Evolutionary conservation across 108 stramenopile species (phyloP), one percentile per base, ranked within the genome.

Genomic region (Parietichytrium sp.): DNA sequence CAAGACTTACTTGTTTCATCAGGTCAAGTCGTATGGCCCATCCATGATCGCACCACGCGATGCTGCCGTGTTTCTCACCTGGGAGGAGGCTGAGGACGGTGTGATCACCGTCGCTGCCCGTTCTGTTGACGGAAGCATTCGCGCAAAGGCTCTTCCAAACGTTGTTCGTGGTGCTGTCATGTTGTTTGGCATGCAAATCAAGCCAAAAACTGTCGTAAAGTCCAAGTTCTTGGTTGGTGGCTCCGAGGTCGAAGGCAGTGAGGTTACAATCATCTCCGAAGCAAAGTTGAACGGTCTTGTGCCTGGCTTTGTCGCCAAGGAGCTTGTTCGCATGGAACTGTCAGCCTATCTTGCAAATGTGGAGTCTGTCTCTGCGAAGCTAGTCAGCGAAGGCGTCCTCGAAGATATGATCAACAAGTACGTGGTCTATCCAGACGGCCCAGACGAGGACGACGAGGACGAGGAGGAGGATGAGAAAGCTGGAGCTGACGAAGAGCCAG

Each of bases 401-500:
- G 16, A 27, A 6, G 38, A 42, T 42, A 45, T 72, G 38, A 72
- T 72, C 61, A 42, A 72, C 2, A 72, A 72, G n/a, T n/a, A n/a
- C n/a, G n/a, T n/a, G n/a, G n/a, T n/a, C n/a, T n/a, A n/a, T n/a
- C n/a, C n/a, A n/a, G n/a, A n/a, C n/a, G n/a, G n/a, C 3, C 61
- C 61, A 38, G 61, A 72, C 33, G 36, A 33, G 2, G 61, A 72
- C 42, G 61, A 72, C 61, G 61, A 72, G n/a, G 52, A 53, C 10
- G 42, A 42, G 38, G 61, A 72, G 12, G 61, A 33, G 10, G 61
- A 33, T 25, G 61, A n/a, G 8, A n/a, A 10, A 1, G 61, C 61
- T 27, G 61, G 38, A n/a, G 61, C 33, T 10, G 29, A 72, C 38
- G 61, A 33, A 6, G 61, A 72, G 42, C 38, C 61, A 45, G 61